Conservation (phyloP, 768 basidiomycete species). For the Daedaleopsis sinensis region DNA sequence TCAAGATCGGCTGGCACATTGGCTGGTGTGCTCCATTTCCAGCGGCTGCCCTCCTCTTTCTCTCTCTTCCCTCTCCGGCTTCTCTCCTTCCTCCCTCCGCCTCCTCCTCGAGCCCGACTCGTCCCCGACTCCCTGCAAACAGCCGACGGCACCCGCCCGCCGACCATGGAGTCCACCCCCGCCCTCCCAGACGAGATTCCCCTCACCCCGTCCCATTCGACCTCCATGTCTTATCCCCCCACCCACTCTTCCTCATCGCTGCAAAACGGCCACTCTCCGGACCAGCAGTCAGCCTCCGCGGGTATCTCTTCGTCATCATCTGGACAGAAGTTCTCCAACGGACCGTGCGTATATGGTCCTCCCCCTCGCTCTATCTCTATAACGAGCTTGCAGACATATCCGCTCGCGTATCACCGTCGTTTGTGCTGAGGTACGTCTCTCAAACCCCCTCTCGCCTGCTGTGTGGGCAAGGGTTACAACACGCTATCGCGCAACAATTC, state of each 20-base stretch:
- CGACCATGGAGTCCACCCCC: conserved; percentile 14
- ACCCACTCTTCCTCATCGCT: conserved; percentile 16
- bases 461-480: background rate
- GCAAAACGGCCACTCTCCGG: conserved; percentile 9
- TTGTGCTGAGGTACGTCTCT: conserved; percentile 67
- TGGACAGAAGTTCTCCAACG: conserved; percentile 32
- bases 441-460: background rate
- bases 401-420: conserved; percentile 81
- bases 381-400: conserved; percentile 50
- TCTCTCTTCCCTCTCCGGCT: conserved; percentile 7
- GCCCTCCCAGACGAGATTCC: conserved; percentile 10
- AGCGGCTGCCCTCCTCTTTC: conserved; percentile 8
- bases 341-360: conserved; percentile 30
- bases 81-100: conserved; percentile 2
- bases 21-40: conserved; percentile 7
- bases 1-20: conserved; percentile 19
- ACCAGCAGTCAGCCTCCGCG: conserved; percentile 5
- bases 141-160: background rate
- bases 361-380: conserved; percentile 11
- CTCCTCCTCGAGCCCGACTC: background rate
- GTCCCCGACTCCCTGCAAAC: background rate
- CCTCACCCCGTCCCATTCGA: conserved; percentile 11
- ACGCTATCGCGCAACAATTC: background rate
- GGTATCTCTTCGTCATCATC: background rate
- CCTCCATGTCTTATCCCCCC: conserved; percentile 11